phyloP scores from a whole-genome alignment of 129 eudicot genomes.

The Flaveria linearis region DNA sequence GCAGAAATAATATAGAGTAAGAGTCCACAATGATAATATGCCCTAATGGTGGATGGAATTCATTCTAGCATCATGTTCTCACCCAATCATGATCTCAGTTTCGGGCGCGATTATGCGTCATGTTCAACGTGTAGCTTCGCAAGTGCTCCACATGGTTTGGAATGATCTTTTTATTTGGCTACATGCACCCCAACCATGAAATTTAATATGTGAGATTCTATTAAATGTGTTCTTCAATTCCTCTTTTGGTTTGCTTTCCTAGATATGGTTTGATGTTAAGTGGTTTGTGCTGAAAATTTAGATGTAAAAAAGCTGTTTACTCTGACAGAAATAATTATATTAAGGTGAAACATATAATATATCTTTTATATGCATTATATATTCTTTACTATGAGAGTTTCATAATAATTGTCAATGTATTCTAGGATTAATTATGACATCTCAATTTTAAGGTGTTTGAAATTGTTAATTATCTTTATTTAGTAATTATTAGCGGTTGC shows the following conservation, averaged over 20 bases:
- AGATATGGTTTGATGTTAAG: neutral
- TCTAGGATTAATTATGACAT: too few species aligned
- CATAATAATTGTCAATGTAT: too few species aligned
- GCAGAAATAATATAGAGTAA: neutral
- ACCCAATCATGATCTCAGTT: constrained; percentile 29
- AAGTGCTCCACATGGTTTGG: too few species aligned
- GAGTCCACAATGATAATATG: constrained; percentile 12
- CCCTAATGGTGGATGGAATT: constrained; percentile 19
- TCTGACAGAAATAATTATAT: too few species aligned
- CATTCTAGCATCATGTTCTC: constrained; percentile 21
- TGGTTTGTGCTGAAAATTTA: neutral
- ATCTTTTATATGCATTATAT: too few species aligned
- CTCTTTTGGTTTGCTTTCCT: neutral
- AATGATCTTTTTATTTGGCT: too few species aligned
- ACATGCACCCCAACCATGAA: constrained; percentile 8
- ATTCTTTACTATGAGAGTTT: too few species aligned
- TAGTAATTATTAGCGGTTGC: too few species aligned
- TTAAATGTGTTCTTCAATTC: neutral
- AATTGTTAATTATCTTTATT: too few species aligned
- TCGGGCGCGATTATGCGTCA: neutral
- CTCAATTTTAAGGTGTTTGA: too few species aligned
- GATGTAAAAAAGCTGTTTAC: too few species aligned
- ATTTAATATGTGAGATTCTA: constrained; percentile 6
- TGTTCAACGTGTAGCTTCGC: neutral
- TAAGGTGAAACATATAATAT: too few species aligned